Percentiles rank a stretch among this genome's conserved stretches.
These are phyloP conservation scores for Diplocarpon mali DNA, from an alignment of 2,329 filamentous ascomycete species.

Conservation along the genomic window DNA sequence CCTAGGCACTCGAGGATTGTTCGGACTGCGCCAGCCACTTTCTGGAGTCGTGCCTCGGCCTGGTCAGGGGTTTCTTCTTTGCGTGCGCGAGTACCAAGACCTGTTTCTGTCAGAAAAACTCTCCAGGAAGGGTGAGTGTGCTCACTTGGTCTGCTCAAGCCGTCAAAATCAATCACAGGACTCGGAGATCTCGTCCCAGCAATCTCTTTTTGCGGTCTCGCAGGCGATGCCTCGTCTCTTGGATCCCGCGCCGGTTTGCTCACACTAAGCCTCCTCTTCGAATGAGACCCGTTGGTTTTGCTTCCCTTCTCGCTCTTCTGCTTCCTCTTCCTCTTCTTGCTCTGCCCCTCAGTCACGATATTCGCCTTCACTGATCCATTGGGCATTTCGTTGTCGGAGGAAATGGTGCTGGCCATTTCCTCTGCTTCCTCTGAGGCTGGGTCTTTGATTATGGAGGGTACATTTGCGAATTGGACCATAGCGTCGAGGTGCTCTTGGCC, in stretches of 20 bases:
- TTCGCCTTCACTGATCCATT: conserved; percentile 14
- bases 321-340: conserved; percentile 22
- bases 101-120: conserved; percentile 26
- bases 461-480: conserved; percentile 20
- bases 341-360: conserved; percentile 7
- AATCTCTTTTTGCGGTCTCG: conserved; percentile 15
- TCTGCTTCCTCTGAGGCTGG: not conserved
- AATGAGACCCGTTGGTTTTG: conserved; percentile 15
- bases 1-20: conserved; percentile 59
- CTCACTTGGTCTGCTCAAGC: conserved; percentile 45
- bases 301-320: conserved; percentile 15
- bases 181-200: conserved; percentile 36
- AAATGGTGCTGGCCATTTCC: conserved; percentile 5
- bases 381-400: conserved; percentile 8
- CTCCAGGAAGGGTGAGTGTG: too few relatives aligned
- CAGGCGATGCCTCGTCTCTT: conserved; percentile 35
- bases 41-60: conserved; percentile 40
- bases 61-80: conserved; percentile 45
- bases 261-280: conserved; percentile 40
- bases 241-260: conserved; percentile 52
- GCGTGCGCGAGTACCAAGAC: conserved; percentile 52
- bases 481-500: not conserved
- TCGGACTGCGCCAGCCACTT: conserved; percentile 50
- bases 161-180: conserved; percentile 51
- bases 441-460: too few relatives aligned